phyloP scores from a whole-genome alignment of 768 basidiomycete species.

The Amanita phalloides region DNA sequence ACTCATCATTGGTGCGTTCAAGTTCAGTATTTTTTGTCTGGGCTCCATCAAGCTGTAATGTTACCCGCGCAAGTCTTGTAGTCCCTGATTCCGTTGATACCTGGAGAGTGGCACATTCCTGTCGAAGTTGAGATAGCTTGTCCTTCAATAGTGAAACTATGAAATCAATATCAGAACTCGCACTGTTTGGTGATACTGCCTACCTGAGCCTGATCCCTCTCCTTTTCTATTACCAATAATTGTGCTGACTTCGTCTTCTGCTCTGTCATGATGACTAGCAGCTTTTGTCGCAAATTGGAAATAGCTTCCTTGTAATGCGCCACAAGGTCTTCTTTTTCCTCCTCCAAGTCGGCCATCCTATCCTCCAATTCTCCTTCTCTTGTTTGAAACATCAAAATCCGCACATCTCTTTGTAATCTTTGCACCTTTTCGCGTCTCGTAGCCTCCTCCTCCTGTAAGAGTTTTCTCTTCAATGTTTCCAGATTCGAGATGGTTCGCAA shows the following conservation, averaged over 20 bases:
- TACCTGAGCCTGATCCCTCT: conserved; percentile 39
- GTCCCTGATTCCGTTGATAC: conserved; percentile 32
- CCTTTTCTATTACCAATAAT: conserved; percentile 25
- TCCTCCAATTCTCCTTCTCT: conserved; percentile 50
- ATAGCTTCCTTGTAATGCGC: conserved; percentile 17
- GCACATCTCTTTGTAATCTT: conserved; percentile 52
- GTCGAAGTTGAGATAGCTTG: conserved; percentile 30
- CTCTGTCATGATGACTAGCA: conserved; percentile 21
- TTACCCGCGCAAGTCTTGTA: conserved; percentile 45
- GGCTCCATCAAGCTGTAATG: conserved; percentile 47
- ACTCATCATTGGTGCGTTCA: conserved; percentile 44
- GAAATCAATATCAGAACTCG: background rate
- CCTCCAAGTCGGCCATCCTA: conserved; percentile 41
- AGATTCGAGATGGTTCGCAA: conserved; percentile 42
- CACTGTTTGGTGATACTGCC: conserved; percentile 7
- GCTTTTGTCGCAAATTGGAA: conserved; percentile 19
- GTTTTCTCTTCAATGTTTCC: conserved; percentile 39
- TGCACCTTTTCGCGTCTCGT: conserved; percentile 48
- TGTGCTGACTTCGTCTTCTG: conserved; percentile 29
- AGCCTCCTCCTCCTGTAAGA: conserved; percentile 43
- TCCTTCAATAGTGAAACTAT: conserved; percentile 17
- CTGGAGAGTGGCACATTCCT: conserved; percentile 38
- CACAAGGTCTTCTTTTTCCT: conserved; percentile 23
- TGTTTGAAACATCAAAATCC: conserved; percentile 57
- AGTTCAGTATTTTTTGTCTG: conserved; percentile 42